These are phyloP conservation scores for Rhododendron kiyosumense DNA, from an alignment of 148 eudicot genomes.

Conservation along the genomic window DNA sequence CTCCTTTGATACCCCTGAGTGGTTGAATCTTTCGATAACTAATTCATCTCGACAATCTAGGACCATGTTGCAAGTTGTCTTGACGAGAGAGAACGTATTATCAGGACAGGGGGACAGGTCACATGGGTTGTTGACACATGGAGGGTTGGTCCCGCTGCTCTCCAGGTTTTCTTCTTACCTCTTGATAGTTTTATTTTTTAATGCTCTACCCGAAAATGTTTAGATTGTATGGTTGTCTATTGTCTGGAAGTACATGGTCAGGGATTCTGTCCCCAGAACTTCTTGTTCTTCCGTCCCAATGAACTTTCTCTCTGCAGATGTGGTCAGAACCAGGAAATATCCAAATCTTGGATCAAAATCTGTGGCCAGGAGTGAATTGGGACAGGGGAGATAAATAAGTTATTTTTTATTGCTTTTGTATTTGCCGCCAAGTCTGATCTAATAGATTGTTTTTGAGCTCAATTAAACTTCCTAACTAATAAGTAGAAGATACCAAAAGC, in stretches of 20 bases:
- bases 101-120: conserved; percentile 66
- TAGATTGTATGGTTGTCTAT: neutral
- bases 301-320: neutral
- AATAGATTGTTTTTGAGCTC: neutral
- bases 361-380: neutral
- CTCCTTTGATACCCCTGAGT: neutral
- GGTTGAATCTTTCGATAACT: conserved; percentile 8
- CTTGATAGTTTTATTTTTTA: neutral
- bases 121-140: conserved; percentile 90
- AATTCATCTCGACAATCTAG: conserved; percentile 32
- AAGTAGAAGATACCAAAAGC: neutral
- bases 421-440: neutral
- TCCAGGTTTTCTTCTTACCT: conserved; percentile 53
- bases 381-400: neutral
- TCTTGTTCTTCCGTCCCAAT: neutral
- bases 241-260: neutral
- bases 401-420: neutral
- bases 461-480: neutral
- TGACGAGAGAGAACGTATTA: conserved; percentile 78
- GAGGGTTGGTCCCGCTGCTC: conserved; percentile 96
- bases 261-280: neutral
- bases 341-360: neutral
- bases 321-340: neutral
- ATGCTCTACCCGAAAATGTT: neutral
- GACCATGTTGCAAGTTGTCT: conserved; percentile 86